Evolutionary conservation across 768 basidiomycete genomes (phyloP), one percentile per base, ranked within the genome.

Genomic region (Lactarius quietus): DNA sequence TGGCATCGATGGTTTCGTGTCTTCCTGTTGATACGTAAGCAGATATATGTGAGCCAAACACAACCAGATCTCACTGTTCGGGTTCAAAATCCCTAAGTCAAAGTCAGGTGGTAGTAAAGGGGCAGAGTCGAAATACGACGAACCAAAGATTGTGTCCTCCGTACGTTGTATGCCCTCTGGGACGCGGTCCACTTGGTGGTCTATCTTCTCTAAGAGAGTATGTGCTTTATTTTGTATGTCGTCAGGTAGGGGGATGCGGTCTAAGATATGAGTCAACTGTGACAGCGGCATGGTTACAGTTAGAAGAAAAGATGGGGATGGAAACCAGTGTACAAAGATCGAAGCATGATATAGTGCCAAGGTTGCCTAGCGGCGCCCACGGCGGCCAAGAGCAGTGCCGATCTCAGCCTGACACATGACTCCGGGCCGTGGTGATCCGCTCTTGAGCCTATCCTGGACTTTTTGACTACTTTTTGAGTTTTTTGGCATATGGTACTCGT

Each of bases 1-100:
- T 86, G 74, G 93, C 95, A 63, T 87, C 78, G 0, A 87, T 86
- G 57, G 84, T 84, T 70, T 94, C 90, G 72, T 94, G 93, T 41
- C 91, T 86, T 57, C 84, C 76, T 81, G 57, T 33, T 43, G 36
- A 9, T 17, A 29, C 10, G 38, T 45, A 39, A 55, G 33, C 20
- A 41, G 28, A 31, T 20, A 6, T 26, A 12, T 9, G 18, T 18
- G 36, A n/a, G 43, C 20, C 6, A 6, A 17, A 17, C 14, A 26
- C 18, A 41, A 29, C 29, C 29, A 14, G 8, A 51, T 31, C 68
- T 62, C 57, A 73, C 70, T 62, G 38, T 73, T 55, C 9, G 69
- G 66, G 36, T 70, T 4, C 53, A 72, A 57, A n/a, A 70, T 1
- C 14, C 69, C 72, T 71, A 26, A 3, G 20, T 36, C 9, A 53